Base-by-base conservation (phyloP, 768 basidiomycete species). In the Boletus sp. region DNA sequence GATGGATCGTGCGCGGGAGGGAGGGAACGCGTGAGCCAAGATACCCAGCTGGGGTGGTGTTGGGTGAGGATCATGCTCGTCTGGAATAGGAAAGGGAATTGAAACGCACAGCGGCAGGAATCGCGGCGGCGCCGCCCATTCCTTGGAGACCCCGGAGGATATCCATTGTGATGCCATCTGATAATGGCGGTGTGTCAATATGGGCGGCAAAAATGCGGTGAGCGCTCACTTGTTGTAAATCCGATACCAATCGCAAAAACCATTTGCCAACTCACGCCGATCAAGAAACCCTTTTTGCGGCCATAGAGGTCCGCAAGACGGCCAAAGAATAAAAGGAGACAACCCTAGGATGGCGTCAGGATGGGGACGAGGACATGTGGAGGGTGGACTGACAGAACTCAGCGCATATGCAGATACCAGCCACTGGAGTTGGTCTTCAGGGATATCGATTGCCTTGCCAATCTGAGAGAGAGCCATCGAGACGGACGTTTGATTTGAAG, bases 281-380 rank as follows among this genome's bases (percentile, higher is more conserved):
- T 10, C 7, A 87, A 51, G 67, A 91, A 95, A 0, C 76, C 76
- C 33, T 74, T 77, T 61, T 88, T 91, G 32, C 90, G 79, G 2
- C 93, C 91, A 58, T 87, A 84, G 3, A 90, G 70, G 66, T 93
- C 92, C 2, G 90, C 89, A 1, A 93, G 68, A n/a, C 90, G 77
- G 0, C 92, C 92, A 27, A 82, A 83, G 13, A 90, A 78, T 10
- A 93, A 75, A 4, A 93, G 78, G 11, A 93, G 74, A 61, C 91
- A 93, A 8, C 86, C 89, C 89, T 90, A 19, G 29, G 21, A n/a
- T n/a, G 34, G 10, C 13, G 35, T 69, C 29, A 63, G 58, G 35
- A 48, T 7, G 32, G 34, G 21, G 35, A 0, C 9, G 2, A 8
- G 14, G 6, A 4, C 5, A 33, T 15, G 21, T 45, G n/a, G 33